Evolutionary conservation across 768 basidiomycete genomes (phyloP).

Genomic region (Strobilomyces echinocephalus): DNA sequence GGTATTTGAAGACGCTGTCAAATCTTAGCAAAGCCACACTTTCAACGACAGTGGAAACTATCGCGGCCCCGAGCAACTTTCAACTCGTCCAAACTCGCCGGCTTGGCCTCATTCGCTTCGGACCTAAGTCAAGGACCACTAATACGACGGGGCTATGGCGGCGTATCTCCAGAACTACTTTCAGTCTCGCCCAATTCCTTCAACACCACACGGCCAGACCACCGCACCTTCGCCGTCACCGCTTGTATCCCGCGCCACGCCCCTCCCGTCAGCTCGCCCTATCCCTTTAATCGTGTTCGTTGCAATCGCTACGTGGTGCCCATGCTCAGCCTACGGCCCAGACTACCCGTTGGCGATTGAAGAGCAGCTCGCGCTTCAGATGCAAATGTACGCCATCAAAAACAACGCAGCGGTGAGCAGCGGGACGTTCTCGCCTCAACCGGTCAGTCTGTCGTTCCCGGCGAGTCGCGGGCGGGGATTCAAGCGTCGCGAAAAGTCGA

Average conservation of each 20-base stretch:
- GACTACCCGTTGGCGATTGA: conserved; percentile 50
- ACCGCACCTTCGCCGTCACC: conserved; percentile 73
- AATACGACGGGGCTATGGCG: conserved; percentile 56
- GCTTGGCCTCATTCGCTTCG: conserved; percentile 36
- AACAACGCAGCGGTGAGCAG: conserved; percentile 59
- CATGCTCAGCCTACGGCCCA: conserved; percentile 34
- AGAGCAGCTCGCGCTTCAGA: conserved; percentile 69
- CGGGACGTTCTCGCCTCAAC: conserved; percentile 52
- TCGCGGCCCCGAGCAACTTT: conserved; percentile 20
- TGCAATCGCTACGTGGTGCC: conserved; percentile 42
- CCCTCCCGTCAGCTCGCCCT: conserved; percentile 65
- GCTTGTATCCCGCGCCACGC: conserved; percentile 53
- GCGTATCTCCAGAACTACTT: conserved; percentile 58
- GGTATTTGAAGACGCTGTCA: conserved; percentile 14
- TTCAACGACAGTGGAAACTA: conserved; percentile 17
- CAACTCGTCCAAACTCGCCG: conserved; percentile 13
- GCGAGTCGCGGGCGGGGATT: conserved; percentile 42
- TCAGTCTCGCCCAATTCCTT: conserved; percentile 65
- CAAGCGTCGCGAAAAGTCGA: conserved; percentile 41
- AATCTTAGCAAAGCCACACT: conserved; percentile 20
- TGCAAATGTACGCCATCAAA: conserved; percentile 75
- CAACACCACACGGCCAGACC: conserved; percentile 73
- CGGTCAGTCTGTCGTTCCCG: conserved; percentile 43
- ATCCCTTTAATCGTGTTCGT: conserved; percentile 70
- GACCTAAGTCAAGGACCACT: conserved; percentile 51